These are phyloP conservation scores for Grigorovia transvaalensis DNA, from an alignment of 805 yeast genomes.

Conservation along the genomic window DNA sequence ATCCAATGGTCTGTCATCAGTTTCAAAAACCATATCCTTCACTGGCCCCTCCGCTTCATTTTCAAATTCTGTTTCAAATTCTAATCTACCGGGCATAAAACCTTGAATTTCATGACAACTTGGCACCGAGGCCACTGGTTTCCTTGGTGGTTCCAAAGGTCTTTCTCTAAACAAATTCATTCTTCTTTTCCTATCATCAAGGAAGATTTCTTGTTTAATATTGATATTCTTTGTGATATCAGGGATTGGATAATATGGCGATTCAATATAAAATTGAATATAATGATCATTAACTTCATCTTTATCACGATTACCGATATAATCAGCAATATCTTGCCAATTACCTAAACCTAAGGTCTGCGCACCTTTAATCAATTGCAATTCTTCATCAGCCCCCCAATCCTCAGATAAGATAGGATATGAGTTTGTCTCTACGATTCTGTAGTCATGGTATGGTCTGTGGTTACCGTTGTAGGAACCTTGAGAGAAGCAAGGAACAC, in stretches of 20 bases:
- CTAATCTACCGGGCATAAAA: conserved; percentile 96
- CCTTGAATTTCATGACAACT: conserved; percentile 96
- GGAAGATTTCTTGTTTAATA: conserved; percentile 58
- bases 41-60: conserved; percentile 93
- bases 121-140: conserved; percentile 88
- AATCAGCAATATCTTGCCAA: conserved; percentile 98
- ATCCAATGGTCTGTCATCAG: conserved; percentile 82
- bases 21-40: conserved; percentile 91
- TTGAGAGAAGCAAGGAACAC: conserved; percentile 91
- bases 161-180: conserved; percentile 61
- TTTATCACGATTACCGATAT: conserved; percentile 82
- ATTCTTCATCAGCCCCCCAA: conserved; percentile 99
- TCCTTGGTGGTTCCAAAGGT: conserved; percentile 77
- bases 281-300: conserved; percentile 89
- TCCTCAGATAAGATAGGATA: conserved; percentile 82
- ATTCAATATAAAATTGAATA: conserved; percentile 54
- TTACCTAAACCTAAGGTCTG: conserved; percentile 89
- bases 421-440: conserved; percentile 86
- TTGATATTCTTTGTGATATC: conserved; percentile 64
- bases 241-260: conserved; percentile 78
- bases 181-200: conserved; percentile 55
- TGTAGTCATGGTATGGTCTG: conserved; percentile 89
- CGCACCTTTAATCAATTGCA: conserved; percentile 79
- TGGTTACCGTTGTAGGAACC: conserved; percentile 77
- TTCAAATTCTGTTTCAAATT: conserved; percentile 92